Evolutionary conservation across 805 yeast species (phyloP), one percentile per base, ranked within the genome.

Genomic region (Candida qinlingensis): DNA sequence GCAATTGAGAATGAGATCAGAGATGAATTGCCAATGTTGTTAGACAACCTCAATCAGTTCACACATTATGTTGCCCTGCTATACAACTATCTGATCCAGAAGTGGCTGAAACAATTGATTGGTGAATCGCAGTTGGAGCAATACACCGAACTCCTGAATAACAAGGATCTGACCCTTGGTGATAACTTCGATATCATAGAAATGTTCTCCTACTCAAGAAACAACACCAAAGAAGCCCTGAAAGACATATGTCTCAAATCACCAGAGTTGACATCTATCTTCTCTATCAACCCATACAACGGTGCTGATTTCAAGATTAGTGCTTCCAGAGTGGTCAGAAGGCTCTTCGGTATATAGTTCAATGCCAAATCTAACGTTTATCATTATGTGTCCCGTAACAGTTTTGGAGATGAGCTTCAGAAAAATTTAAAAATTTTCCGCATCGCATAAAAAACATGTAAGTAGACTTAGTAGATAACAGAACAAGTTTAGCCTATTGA

Each of bases 121-220:
- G 74, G 73, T 5, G 54, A 56, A 3, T 46, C 36, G 7, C 60
- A 58, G 12, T 27, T 67, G 26, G 51, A 56, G 6, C 59, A 58
- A 31, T 69, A 64, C 46, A 47, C 57, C 4, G 56, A 59, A 28
- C 41, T 39, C 11, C n/a, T 59, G 7, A 46, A 51, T 8, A 31
- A 37, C 3, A 52, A 52, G 6, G 58, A 50, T 11, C 36, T 57
- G 12, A 56, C 51, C 6, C 42, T 53, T 4, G 68, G 69, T 12
- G 67, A 63, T 42, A 64, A 68, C 47, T 65, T 67, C 46, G 74
- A 70, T 48, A 67, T 71, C 11, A 54, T 70, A 31, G 70, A 69
- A 48, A 39, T 57, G 35, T 69, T 61, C 49, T 59, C 68, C 0
- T 44, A 55, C 2, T 55, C 71, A 7, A 60, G 66, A 40, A 61